phyloP scores from a whole-genome alignment of 768 basidiomycete genomes.

The Asterophora parasitica region DNA sequence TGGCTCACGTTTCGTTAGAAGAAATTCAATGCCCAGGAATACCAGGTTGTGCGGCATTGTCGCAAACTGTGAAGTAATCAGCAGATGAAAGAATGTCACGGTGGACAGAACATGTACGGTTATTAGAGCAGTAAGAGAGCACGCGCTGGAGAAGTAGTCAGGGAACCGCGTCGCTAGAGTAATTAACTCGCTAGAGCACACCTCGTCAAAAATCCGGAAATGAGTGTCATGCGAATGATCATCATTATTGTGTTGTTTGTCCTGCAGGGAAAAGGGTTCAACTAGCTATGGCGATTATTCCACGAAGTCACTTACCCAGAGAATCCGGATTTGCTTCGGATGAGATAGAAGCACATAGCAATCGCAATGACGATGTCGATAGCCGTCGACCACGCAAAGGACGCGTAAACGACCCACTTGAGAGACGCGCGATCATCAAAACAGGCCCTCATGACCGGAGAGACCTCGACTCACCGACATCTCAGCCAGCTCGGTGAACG shows the following conservation, averaged over 20 bases:
- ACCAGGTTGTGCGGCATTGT: constrained; percentile 17
- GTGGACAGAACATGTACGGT: constrained; percentile 5
- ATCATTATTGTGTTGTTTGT: constrained; percentile 16
- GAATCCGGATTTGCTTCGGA: constrained; percentile 18
- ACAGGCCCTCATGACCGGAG: not conserved
- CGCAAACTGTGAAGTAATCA: constrained; percentile 7
- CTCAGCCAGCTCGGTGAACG: constrained; percentile 11
- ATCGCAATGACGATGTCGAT: constrained; percentile 22
- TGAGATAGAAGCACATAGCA: constrained; percentile 23
- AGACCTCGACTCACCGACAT: constrained; percentile 13
- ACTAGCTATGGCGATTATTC: not conserved
- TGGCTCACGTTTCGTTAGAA: constrained; percentile 18
- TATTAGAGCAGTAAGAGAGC: constrained; percentile 17
- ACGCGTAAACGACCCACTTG: constrained; percentile 23
- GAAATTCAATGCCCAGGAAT: constrained; percentile 17
- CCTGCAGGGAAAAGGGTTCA: constrained; percentile 6
- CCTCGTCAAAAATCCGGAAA: constrained; percentile 21
- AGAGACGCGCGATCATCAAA: not conserved
- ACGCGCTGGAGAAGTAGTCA: constrained; percentile 5
- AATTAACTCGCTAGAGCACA: not conserved
- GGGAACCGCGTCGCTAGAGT: not conserved
- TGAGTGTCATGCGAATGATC: constrained; percentile 17
- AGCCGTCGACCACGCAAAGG: constrained; percentile 18
- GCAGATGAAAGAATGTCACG: not conserved
- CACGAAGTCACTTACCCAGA: constrained; percentile 4